Percentiles rank a stretch among this genome's conserved stretches.
Evolutionary conservation across 176 grass and related monocot species (phyloP).

Genomic region (Elaeis guineensis): DNA sequence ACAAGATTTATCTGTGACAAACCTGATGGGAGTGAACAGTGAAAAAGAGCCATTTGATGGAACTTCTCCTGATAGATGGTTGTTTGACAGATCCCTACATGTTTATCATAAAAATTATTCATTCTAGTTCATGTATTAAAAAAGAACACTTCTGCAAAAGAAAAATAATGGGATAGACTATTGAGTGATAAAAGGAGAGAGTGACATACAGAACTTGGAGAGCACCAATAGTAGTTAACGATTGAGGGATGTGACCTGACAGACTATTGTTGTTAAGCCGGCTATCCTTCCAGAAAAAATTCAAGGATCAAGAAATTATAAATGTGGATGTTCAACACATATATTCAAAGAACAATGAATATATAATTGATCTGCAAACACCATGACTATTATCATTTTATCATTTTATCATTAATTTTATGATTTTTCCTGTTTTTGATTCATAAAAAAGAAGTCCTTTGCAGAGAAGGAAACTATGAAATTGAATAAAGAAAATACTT

Average conservation of each 20-base stretch:
- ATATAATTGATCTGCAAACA: too few relatives aligned
- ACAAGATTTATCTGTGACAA: conserved; percentile 8
- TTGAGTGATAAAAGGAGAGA: conserved; percentile 6
- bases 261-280: conserved; percentile 95
- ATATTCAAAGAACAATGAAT: too few relatives aligned
- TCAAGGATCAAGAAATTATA: neutral
- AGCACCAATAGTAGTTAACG: conserved; percentile 61
- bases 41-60: conserved; percentile 86
- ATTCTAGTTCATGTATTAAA: conserved; percentile 8
- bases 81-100: conserved; percentile 77
- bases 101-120: conserved; percentile 20
- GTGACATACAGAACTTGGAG: conserved; percentile 87
- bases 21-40: conserved; percentile 93
- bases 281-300: conserved; percentile 29
- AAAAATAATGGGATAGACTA: conserved; percentile 11
- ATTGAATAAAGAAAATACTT: too few relatives aligned
- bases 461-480: too few relatives aligned
- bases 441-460: too few relatives aligned
- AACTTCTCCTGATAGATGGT: conserved; percentile 78
- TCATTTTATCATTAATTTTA: too few relatives aligned
- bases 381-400: too few relatives aligned
- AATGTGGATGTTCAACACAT: neutral
- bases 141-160: conserved; percentile 17
- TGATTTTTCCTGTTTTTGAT: too few relatives aligned
- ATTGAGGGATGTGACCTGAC: conserved; percentile 62